Conservation (phyloP, 176 grass and related monocot genomes). For the Elaeis guineensis region DNA sequence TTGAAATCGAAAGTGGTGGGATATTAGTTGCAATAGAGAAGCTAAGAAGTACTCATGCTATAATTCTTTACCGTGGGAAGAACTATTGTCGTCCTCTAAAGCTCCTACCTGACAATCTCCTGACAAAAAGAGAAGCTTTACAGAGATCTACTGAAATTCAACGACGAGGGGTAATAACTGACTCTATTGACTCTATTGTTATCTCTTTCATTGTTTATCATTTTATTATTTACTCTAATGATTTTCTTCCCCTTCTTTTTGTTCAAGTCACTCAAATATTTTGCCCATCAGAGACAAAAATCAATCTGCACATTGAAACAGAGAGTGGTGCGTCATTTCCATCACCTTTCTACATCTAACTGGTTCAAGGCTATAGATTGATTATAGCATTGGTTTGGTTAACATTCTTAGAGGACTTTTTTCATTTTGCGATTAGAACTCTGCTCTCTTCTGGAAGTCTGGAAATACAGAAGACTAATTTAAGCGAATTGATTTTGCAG, state of each 20-base stretch:
- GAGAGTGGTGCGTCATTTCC: conserved; percentile 41
- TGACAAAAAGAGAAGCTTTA: conserved; percentile 75
- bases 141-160: conserved; percentile 77
- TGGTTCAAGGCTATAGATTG: not conserved
- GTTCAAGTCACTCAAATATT: conserved; percentile 66
- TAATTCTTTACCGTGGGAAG: conserved; percentile 91
- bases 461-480: conserved; percentile 2
- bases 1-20: conserved; percentile 73
- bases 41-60: conserved; percentile 53
- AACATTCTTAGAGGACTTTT: not conserved
- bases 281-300: conserved; percentile 41
- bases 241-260: conserved; percentile 5
- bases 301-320: conserved; percentile 52
- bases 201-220: too few species aligned
- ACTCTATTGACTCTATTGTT: too few species aligned
- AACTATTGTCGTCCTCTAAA: conserved; percentile 57
- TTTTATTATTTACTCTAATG: not conserved
- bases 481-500: conserved; percentile 11
- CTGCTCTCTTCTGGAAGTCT: too few species aligned
- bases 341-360: not conserved
- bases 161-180: conserved; percentile 48
- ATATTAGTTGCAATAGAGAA: conserved; percentile 55
- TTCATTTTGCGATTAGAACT: conserved; percentile 1
- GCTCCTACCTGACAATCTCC: conserved; percentile 41
- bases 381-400: too few species aligned